Evolutionary conservation across 2,329 filamentous ascomycete species (phyloP).

Genomic region (Monilinia fructicola): DNA sequence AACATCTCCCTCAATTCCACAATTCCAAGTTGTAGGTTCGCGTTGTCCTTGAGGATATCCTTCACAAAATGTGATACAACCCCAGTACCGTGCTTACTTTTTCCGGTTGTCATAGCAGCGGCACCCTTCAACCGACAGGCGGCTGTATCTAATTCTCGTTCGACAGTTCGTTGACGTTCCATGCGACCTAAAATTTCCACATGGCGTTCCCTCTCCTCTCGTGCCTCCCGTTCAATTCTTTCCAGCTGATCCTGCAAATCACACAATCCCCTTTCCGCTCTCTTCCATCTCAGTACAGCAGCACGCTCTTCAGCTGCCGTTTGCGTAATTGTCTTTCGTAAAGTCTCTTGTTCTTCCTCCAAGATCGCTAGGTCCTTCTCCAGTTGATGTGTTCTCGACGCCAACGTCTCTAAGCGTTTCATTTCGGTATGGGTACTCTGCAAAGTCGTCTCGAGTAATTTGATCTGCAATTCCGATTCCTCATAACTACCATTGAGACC

Average conservation of each 20-base stretch:
- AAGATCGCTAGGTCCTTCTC: slow-evolving; percentile 77
- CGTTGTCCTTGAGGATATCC: slow-evolving; percentile 92
- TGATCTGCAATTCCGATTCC: slow-evolving; percentile 78
- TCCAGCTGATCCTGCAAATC: slow-evolving; percentile 86
- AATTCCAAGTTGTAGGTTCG: slow-evolving; percentile 87
- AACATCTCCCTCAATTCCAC: slow-evolving; percentile 89
- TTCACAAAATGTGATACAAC: slow-evolving; percentile 96
- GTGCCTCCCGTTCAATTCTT: slow-evolving; percentile 79
- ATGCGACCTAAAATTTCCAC: slow-evolving; percentile 77
- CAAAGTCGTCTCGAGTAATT: slow-evolving; percentile 72
- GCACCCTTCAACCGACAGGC: slow-evolving; percentile 79
- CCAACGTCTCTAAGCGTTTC: slow-evolving; percentile 70
- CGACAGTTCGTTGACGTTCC: slow-evolving; percentile 78
- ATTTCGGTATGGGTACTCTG: slow-evolving; percentile 76
- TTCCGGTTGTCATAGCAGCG: slow-evolving; percentile 59
- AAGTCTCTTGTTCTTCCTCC: slow-evolving; percentile 74
- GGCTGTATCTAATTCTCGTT: slow-evolving; percentile 76
- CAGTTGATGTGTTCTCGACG: slow-evolving; percentile 71
- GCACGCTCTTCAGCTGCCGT: slow-evolving; percentile 75
- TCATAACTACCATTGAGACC: slow-evolving; percentile 73
- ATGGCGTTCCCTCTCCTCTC: slow-evolving; percentile 77
- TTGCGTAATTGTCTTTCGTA: slow-evolving; percentile 66
- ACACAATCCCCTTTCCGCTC: slow-evolving; percentile 75
- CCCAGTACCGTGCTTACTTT: slow-evolving; percentile 58
- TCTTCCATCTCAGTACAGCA: slow-evolving; percentile 79